Percentiles rank a stretch among this genome's conserved stretches.
Evolutionary conservation across 768 basidiomycete genomes (phyloP).

Genomic region (Mycena indigotica): DNA sequence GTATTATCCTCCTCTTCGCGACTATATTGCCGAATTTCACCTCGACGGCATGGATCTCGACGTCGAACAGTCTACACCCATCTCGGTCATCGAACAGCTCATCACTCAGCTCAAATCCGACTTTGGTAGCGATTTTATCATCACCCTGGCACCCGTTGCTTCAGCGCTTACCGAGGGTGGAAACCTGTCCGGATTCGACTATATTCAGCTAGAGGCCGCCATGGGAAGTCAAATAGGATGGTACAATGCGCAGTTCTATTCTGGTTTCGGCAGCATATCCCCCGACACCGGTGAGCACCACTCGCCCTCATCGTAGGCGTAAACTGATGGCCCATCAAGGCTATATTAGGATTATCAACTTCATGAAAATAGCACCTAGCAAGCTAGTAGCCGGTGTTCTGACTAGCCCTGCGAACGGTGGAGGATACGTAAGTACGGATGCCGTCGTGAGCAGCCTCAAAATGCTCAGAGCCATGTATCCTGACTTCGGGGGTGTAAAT

Average conservation of each 20-base stretch:
- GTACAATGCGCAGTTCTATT: slow-evolving; percentile 31
- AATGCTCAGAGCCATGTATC: slow-evolving; percentile 22
- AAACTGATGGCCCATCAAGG: too few species aligned
- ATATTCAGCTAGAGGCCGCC: slow-evolving; percentile 19
- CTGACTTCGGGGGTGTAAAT: slow-evolving; percentile 27
- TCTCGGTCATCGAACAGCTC: slow-evolving; percentile 21
- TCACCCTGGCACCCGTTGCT: slow-evolving; percentile 31
- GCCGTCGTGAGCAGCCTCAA: slow-evolving; percentile 21
- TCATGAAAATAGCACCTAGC: slow-evolving; percentile 19
- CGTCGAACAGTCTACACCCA: slow-evolving; percentile 25
- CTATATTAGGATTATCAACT: slow-evolving; percentile 27
- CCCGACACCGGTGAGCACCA: too few species aligned
- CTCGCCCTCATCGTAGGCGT: too few species aligned
- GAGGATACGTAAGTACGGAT: slow-evolving; percentile 20
- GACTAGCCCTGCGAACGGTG: slow-evolving; percentile 26
- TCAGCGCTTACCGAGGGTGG: slow-evolving; percentile 24
- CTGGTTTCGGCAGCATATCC: slow-evolving; percentile 27
- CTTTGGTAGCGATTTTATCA: slow-evolving; percentile 29
- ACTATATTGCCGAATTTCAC: slow-evolving; percentile 24
- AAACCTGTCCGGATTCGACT: slow-evolving; percentile 32
- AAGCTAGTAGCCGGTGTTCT: slow-evolving; percentile 25
- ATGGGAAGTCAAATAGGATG: slow-evolving; percentile 22
- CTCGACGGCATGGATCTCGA: slow-evolving; percentile 33
- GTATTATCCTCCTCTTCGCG: slow-evolving; percentile 24
- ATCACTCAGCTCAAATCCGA: slow-evolving; percentile 27